Conservation (phyloP, 2,329 filamentous ascomycete species). For the Fusarium sp. region DNA sequence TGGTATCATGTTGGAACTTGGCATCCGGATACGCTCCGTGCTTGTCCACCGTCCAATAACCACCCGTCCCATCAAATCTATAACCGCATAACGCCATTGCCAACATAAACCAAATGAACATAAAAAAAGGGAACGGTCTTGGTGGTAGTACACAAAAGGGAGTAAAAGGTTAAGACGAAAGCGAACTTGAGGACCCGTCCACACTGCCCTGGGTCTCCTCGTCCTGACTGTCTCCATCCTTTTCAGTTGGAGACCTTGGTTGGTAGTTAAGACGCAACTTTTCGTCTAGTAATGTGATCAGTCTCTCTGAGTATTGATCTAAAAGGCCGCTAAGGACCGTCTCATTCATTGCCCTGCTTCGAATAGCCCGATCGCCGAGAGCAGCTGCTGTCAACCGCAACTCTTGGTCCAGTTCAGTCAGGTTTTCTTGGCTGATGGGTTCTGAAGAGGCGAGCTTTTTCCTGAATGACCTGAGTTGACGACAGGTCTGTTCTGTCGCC, state of each 20-base stretch:
- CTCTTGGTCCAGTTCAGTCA: conserved; percentile 74
- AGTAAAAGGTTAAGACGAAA: conserved; percentile 47
- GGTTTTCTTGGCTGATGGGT: conserved; percentile 65
- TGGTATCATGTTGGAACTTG: conserved; percentile 53
- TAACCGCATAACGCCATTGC: conserved; percentile 37
- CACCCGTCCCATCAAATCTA: conserved; percentile 33
- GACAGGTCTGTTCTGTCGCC: conserved; percentile 73
- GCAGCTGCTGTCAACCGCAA: conserved; percentile 71
- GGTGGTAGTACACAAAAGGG: conserved; percentile 4
- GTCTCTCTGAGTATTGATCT: conserved; percentile 79
- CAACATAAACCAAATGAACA: conserved; percentile 7
- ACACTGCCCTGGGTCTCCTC: conserved; percentile 48
- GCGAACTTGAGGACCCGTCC: conserved; percentile 52
- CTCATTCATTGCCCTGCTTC: conserved; percentile 67
- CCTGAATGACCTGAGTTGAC: conserved; percentile 70
- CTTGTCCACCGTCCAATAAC: conserved; percentile 27
- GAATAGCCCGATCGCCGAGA: conserved; percentile 66
- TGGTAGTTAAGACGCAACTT: conserved; percentile 67
- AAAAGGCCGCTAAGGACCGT: conserved; percentile 72
- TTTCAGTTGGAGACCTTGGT: conserved; percentile 44
- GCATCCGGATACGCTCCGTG: conserved; percentile 35
- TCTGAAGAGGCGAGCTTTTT: conserved; percentile 71
- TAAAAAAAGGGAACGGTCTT: conserved; percentile 18
- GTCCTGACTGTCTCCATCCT: conserved; percentile 45
- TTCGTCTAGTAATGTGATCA: conserved; percentile 78